A percentile compares a stretch with the other conserved stretches of the same genome.
These are phyloP conservation scores for Termitomyces sp. DNA, from an alignment of 768 basidiomycete species.

Conservation along the genomic window DNA sequence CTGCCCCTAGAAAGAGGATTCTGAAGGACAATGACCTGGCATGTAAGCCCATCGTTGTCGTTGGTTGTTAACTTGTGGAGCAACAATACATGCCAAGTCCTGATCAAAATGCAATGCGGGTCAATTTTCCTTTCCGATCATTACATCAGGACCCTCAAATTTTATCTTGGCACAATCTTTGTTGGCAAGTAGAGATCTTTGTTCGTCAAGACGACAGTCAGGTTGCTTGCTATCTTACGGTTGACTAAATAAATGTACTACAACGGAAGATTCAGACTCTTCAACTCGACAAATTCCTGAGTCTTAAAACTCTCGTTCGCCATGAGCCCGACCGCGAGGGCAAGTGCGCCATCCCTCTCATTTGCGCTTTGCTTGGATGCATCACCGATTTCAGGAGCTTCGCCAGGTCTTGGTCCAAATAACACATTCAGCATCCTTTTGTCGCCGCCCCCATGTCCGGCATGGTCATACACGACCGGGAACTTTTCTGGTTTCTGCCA, in stretches of 20 bases:
- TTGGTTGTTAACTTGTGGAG: too few species aligned
- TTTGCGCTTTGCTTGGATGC: constrained; percentile 43
- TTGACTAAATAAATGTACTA: constrained; percentile 7
- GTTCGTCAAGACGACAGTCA: neutral
- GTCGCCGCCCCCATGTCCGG: constrained; percentile 47
- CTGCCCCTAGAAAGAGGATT: constrained; percentile 16
- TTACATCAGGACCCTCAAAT: too few species aligned
- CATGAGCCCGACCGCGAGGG: constrained; percentile 42
- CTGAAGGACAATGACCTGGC: constrained; percentile 18
- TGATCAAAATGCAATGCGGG: too few species aligned
- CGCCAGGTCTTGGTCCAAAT: constrained; percentile 43
- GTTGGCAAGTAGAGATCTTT: too few species aligned
- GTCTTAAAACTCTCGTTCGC: constrained; percentile 49
- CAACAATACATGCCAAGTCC: too few species aligned
- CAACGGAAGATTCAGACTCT: constrained; percentile 25
- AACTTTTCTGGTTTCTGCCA: constrained; percentile 40
- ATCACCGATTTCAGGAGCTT: constrained; percentile 33
- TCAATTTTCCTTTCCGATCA: neutral
- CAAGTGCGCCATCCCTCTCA: constrained; percentile 43
- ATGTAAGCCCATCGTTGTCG: constrained; percentile 12
- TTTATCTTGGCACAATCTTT: too few species aligned
- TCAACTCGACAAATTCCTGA: constrained; percentile 36
- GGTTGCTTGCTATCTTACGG: neutral
- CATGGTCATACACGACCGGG: constrained; percentile 36
- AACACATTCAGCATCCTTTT: constrained; percentile 42